Conservation (phyloP, 108 stramenopile species). For the Skeletonema tropicum region DNA sequence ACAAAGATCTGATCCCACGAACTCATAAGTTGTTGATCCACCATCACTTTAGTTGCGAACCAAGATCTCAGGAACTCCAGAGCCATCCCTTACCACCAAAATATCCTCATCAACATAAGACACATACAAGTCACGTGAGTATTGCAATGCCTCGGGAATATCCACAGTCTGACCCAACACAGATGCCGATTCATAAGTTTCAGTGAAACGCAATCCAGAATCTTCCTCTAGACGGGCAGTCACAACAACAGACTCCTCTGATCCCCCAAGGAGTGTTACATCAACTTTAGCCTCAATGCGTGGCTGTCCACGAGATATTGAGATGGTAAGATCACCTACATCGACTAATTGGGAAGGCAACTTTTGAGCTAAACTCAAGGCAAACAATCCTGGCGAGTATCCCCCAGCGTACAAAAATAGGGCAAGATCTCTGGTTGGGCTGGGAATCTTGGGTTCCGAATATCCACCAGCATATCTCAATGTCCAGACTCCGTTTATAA, state of each 20-base stretch:
- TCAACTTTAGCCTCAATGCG: constrained; percentile 76
- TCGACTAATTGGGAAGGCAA: constrained; percentile 65
- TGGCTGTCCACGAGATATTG: constrained; percentile 76
- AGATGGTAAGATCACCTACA: constrained; percentile 73
- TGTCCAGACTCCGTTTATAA: constrained; percentile 85
- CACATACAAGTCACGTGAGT: constrained; percentile 80
- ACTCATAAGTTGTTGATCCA: not conserved
- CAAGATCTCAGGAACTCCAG: constrained; percentile 88
- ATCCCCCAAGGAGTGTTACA: constrained; percentile 50
- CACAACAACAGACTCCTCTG: constrained; percentile 31
- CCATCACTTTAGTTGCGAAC: constrained; percentile 57
- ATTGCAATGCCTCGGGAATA: constrained; percentile 75
- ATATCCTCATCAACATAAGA: constrained; percentile 92
- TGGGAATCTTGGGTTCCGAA: constrained; percentile 61
- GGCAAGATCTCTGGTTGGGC: constrained; percentile 77
- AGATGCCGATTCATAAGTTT: constrained; percentile 84
- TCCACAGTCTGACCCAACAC: constrained; percentile 65
- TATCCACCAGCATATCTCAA: constrained; percentile 77
- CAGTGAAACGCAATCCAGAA: constrained; percentile 71
- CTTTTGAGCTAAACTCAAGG: constrained; percentile 64
- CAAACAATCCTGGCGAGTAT: constrained; percentile 79
- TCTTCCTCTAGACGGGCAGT: constrained; percentile 53
- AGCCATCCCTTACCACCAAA: constrained; percentile 81
- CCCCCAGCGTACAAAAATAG: constrained; percentile 78
- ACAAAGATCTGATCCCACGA: not conserved